Base-by-base conservation (phyloP, 1,139 yeast species). In the Fermentozyma sake region DNA sequence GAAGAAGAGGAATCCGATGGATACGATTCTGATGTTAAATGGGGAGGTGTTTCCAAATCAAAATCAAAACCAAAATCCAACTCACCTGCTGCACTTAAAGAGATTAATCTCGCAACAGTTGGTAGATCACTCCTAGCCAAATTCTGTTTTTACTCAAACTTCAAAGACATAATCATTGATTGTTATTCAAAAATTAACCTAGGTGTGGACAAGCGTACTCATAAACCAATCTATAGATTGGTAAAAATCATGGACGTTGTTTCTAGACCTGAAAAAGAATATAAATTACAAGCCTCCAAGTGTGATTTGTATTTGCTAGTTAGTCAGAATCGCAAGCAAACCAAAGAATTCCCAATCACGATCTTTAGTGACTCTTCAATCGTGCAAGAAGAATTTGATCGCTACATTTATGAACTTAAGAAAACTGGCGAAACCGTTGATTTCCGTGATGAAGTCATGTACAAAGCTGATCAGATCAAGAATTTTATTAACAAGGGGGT, bases 141-240 rank as follows among this genome's bases (percentile, higher is more conserved):
- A 49, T 85, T 68, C 50, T 77, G 91, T 50, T 87, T 80, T 52
- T 80, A 87, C 54, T 87, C 91, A 6, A 87, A 77, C 16, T 89
- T 91, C 53, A 77, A 72, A 30, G 77, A 74, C 13, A 69, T 73
- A 1, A 72, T 84, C 9, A 63, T 72, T 20, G 94, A 86, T 14
- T 76, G 94, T 24, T 86, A 69, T 52, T 94, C 91, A 18, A 74
- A 89, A 41, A 77, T 91, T 30, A 85, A 86, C 49, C 72, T 89
- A 34, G 96, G 95, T 4, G 49, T 63, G 22, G 83, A 81, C 45
- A 70, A 68, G 30, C 69, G 76, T 27, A 74, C 78, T 6, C 75
- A 80, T 24, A 61, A 62, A 40, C 72, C 81, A n/a, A 72, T 76
- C 35, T 91, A 91, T 55, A 70, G 96, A 43, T 72, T 89, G 74